phyloP scores from a whole-genome alignment of 2,329 filamentous ascomycete genomes.

The Cladosporium sp. region DNA sequence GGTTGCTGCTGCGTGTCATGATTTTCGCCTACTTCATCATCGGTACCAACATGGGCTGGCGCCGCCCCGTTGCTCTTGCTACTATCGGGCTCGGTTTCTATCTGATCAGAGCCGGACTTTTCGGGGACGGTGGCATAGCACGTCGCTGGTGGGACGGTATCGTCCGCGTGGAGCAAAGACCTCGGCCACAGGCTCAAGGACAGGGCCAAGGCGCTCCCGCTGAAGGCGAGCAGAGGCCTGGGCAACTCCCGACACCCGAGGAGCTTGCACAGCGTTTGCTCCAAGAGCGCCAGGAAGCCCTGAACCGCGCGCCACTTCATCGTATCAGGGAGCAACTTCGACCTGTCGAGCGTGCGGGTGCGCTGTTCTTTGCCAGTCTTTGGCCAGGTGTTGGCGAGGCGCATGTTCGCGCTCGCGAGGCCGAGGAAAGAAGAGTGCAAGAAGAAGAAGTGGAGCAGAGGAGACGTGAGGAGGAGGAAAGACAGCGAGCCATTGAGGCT shows the following conservation, averaged over 20 bases:
- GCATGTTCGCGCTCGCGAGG: constrained; percentile 56
- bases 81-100: constrained; percentile 44
- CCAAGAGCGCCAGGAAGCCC: constrained; percentile 30
- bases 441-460: constrained; percentile 32
- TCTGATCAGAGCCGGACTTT: constrained; percentile 43
- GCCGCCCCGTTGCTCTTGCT: constrained; percentile 44
- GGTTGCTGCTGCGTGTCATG: constrained; percentile 60
- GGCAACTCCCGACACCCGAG: constrained; percentile 41
- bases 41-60: constrained; percentile 46
- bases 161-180: constrained; percentile 32
- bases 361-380: constrained; percentile 63
- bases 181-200: constrained; percentile 14
- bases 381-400: constrained; percentile 63
- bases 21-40: constrained; percentile 61
- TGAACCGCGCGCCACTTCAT: constrained; percentile 21
- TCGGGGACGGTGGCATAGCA: constrained; percentile 41
- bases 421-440: constrained; percentile 34
- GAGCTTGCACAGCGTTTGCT: constrained; percentile 44
- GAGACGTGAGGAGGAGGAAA: constrained; percentile 31
- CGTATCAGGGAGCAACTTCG: constrained; percentile 41
- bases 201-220: constrained; percentile 14
- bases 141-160: constrained; percentile 48
- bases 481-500: constrained; percentile 19
- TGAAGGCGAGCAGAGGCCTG: constrained; percentile 19
- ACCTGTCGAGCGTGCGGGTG: constrained; percentile 55